These are phyloP conservation scores for Hericium rajendrae DNA, from an alignment of 768 basidiomycete species.

Conservation along the genomic window DNA sequence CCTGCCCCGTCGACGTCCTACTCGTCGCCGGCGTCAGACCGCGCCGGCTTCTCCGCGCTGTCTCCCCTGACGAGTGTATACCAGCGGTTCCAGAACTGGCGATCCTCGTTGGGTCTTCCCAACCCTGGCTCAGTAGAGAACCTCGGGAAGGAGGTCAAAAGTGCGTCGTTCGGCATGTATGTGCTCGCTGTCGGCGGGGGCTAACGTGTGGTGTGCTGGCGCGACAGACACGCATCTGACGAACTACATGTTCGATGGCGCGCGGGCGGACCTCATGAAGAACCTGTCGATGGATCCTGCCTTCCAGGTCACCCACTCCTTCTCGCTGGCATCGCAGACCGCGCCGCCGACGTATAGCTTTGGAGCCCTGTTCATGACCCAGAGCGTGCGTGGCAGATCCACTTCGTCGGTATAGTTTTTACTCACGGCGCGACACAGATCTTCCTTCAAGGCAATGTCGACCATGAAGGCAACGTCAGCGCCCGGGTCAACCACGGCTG, in stretches of 20 bases:
- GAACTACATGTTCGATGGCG: constrained; percentile 97
- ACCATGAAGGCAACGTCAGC: constrained; percentile 87
- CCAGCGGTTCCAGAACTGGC: constrained; percentile 72
- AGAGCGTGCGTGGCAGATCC: constrained; percentile 41
- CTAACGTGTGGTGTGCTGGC: background rate
- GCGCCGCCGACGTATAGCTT: constrained; percentile 87
- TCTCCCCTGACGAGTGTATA: constrained; percentile 59
- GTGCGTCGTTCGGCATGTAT: constrained; percentile 33
- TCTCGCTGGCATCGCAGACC: constrained; percentile 83
- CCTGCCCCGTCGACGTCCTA: background rate
- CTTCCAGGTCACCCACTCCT: constrained; percentile 97
- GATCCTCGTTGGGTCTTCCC: constrained; percentile 69
- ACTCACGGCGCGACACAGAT: constrained; percentile 37
- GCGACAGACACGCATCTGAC: constrained; percentile 75
- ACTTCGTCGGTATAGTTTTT: background rate
- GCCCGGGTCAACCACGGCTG: constrained; percentile 87
- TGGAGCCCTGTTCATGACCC: constrained; percentile 84
- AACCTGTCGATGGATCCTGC: constrained; percentile 87
- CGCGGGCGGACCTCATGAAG: constrained; percentile 91
- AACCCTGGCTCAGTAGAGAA: constrained; percentile 93
- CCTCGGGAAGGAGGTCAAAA: constrained; percentile 85
- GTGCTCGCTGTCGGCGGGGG: background rate
- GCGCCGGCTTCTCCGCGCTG: constrained; percentile 3
- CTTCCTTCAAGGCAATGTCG: constrained; percentile 88
- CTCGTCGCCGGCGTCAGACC: constrained; percentile 2